These are phyloP conservation scores for Sinapis alba DNA, from an alignment of 441 rosid genomes.

Conservation along the genomic window DNA sequence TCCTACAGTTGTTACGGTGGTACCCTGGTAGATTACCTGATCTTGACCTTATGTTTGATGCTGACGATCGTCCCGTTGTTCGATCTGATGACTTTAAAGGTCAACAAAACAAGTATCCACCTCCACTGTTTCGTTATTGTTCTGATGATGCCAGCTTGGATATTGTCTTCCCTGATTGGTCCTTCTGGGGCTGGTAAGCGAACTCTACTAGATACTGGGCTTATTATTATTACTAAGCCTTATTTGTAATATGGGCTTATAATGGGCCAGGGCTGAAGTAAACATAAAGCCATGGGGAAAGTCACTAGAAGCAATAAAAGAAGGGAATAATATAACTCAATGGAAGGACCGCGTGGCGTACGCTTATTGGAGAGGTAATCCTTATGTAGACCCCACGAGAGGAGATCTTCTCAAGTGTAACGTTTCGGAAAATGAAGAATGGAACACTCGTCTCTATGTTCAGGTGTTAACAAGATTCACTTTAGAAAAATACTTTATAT, in stretches of 20 bases:
- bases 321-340: conserved; percentile 42
- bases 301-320: conserved; percentile 42
- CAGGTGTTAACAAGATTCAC: conserved; percentile 28
- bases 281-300: conserved; percentile 54
- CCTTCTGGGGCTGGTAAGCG: conserved; percentile 69
- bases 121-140: conserved; percentile 58
- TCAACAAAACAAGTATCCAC: conserved; percentile 30
- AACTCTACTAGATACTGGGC: not conserved
- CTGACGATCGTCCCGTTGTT: conserved; percentile 50
- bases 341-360: conserved; percentile 59
- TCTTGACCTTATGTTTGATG: conserved; percentile 58
- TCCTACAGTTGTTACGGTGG: conserved; percentile 59
- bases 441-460: conserved; percentile 46
- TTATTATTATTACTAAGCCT: not conserved
- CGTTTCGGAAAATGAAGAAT: conserved; percentile 40
- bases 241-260: not conserved
- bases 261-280: conserved; percentile 50
- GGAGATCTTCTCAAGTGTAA: conserved; percentile 58
- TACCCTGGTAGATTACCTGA: conserved; percentile 59
- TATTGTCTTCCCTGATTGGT: conserved; percentile 68
- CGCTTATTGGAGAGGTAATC: conserved; percentile 68
- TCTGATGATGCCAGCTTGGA: conserved; percentile 45
- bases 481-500: not conserved
- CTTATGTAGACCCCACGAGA: conserved; percentile 40
- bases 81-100: conserved; percentile 19